Percentiles rank a stretch among this genome's conserved stretches.
These are phyloP conservation scores for Leishmania tropica DNA, from an alignment of 208 protist genomes.

Conservation along the genomic window DNA sequence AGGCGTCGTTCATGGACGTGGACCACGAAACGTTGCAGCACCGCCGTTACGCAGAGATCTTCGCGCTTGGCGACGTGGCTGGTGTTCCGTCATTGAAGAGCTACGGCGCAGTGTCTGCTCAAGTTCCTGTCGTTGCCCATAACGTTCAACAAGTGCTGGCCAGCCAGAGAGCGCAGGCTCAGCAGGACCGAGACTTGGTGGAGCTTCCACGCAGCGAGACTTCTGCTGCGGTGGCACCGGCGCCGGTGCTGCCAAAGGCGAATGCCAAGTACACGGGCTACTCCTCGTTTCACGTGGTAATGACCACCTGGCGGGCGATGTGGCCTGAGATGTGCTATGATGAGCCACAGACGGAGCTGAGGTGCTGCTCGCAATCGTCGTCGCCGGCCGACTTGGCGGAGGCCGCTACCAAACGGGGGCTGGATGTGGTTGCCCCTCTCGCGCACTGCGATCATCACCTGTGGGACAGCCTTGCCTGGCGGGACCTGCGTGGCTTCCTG, in stretches of 20 bases:
- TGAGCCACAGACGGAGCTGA: constrained; percentile 10
- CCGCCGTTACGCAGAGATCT: constrained; percentile 67
- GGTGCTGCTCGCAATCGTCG: neutral
- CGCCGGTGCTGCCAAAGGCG: constrained; percentile 4
- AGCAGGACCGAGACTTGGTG: neutral
- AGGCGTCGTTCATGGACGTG: constrained; percentile 75
- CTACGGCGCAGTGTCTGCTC: constrained; percentile 77
- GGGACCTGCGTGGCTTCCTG: constrained; percentile 53
- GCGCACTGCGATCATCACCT: constrained; percentile 62
- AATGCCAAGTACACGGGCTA: constrained; percentile 63
- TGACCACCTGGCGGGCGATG: constrained; percentile 86
- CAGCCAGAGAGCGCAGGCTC: constrained; percentile 14
- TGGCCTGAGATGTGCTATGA: constrained; percentile 84
- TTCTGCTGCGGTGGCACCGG: neutral
- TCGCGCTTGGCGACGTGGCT: constrained; percentile 85
- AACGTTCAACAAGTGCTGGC: constrained; percentile 72
- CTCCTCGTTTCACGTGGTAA: constrained; percentile 79
- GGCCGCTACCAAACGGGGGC: constrained; percentile 5
- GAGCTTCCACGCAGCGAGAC: neutral
- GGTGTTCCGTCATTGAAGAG: constrained; percentile 79
- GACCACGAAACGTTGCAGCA: constrained; percentile 80
- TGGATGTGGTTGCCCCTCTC: constrained; percentile 24
- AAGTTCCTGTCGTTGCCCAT: constrained; percentile 84
- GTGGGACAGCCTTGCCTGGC: constrained; percentile 77
- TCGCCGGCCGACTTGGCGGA: neutral